A percentile compares a stretch with the other conserved stretches of the same genome.
These are phyloP conservation scores for Noccaea caerulescens DNA, from an alignment of 345 rosid genomes.

Conservation along the genomic window DNA sequence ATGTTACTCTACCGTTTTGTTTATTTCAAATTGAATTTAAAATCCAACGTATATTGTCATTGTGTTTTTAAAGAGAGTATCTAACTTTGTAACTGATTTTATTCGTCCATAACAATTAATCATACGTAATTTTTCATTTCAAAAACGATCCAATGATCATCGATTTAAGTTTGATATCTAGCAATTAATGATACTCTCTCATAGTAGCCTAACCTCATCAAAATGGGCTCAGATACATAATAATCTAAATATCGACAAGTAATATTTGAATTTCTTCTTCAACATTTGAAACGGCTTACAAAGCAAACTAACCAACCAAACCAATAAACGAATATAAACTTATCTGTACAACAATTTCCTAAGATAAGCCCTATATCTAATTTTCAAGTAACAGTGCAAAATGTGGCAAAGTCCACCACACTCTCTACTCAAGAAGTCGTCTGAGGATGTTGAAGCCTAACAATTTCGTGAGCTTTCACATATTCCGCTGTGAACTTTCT, in stretches of 20 bases:
- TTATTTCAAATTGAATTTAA: too few species aligned
- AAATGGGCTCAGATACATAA: too few species aligned
- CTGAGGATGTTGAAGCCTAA: constrained; percentile 55
- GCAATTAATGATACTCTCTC: neutral
- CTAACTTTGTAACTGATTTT: neutral
- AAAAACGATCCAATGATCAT: neutral
- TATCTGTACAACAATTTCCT: constrained; percentile 3
- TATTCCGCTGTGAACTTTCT: constrained; percentile 69
- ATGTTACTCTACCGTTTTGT: neutral
- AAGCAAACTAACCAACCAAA: constrained; percentile 25
- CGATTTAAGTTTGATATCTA: neutral
- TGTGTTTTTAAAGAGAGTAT: neutral
- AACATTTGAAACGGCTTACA: neutral
- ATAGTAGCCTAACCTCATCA: constrained; percentile 9
- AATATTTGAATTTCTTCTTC: neutral
- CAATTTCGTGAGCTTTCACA: constrained; percentile 74
- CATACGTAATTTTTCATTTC: neutral
- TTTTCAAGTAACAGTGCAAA: constrained; percentile 23
- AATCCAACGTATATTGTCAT: neutral
- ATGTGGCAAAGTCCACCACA: neutral
- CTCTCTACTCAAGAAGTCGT: constrained; percentile 29
- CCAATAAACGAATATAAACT: constrained; percentile 29
- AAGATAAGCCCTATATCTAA: constrained; percentile 6
- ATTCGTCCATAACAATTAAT: neutral
- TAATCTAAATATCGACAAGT: neutral